Evolutionary conservation across 345 rosid genomes (phyloP), one percentile per base, ranked within the genome.

Genomic region (Viola odorata): DNA sequence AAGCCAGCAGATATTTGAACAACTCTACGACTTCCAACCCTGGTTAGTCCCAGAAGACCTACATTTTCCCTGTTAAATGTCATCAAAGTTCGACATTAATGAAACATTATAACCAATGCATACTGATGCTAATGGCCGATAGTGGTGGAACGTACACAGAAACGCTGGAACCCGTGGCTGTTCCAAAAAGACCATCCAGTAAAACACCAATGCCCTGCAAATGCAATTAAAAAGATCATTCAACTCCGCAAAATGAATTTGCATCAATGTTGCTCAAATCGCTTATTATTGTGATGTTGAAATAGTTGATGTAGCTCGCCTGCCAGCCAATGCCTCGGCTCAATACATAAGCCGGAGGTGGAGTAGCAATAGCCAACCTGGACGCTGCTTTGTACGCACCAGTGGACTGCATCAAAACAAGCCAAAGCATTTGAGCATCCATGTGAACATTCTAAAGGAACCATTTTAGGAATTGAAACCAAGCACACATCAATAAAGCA

Each of bases 251-350:
- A 7, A 11, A 53, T 17, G 57, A 14, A 17, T 36, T 15, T 32
- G 40, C 23, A 44, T 23, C 32, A 7, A 63, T 42, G 13, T 3
- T 63, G 45, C 5, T 41, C 14, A 8, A 3, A 2, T 6, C 5
- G 12, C 41, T 61, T 61, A 41, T 7, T 13, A 45, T 37, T 17
- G 23, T 39, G 55, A 38, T 9, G 44, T 15, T 14, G 16, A 8
- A 57, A 50, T 7, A 6, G 10, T 23, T 38, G 62, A 3, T 40
- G 14, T 54, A 36, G 62, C 69, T 77, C 58, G 86, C 98, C 95
- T 89, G 58, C 73, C 76, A 72, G 64, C 76, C 76, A 61, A 72
- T 72, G 63, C 76, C 76, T 62, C 76, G 61, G 59, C 76, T 72
- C 32, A 72, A 53, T 13, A 72, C 76, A 66, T 66, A 72, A 12